These are phyloP conservation scores for Trypethelium eluteriae DNA, from an alignment of 495 filamentous ascomycete species.

Conservation along the genomic window DNA sequence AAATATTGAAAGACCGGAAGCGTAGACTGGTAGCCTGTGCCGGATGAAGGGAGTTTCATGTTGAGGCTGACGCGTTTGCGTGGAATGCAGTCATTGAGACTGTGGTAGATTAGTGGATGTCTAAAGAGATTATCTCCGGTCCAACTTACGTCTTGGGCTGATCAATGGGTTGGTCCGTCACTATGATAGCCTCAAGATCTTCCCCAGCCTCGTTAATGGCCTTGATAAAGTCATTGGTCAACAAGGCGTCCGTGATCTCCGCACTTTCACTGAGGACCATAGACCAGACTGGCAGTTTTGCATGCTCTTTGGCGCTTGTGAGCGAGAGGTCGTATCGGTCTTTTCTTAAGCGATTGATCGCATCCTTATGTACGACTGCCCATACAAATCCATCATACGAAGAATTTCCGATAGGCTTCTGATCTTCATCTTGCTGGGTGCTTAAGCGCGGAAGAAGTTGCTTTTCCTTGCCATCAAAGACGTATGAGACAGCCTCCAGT, in stretches of 20 bases:
- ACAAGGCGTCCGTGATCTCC: constrained; percentile 80
- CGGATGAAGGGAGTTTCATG: constrained; percentile 58
- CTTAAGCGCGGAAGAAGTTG: constrained; percentile 56
- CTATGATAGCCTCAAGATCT: constrained; percentile 75
- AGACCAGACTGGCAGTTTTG: constrained; percentile 83
- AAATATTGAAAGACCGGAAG: constrained; percentile 75
- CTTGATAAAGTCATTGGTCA: constrained; percentile 75
- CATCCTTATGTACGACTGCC: constrained; percentile 89
- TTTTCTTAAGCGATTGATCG: constrained; percentile 81
- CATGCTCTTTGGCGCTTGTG: constrained; percentile 81
- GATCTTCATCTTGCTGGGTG: constrained; percentile 40
- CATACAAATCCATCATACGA: constrained; percentile 86
- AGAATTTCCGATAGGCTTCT: constrained; percentile 58
- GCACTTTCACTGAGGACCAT: constrained; percentile 96
- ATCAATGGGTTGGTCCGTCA: constrained; percentile 84
- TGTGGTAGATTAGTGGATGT: constrained; percentile 32
- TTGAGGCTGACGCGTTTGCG: constrained; percentile 80
- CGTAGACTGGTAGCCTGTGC: constrained; percentile 55
- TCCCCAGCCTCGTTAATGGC: constrained; percentile 76
- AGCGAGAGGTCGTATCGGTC: constrained; percentile 93
- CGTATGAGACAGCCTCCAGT: constrained; percentile 66
- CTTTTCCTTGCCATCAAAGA: constrained; percentile 87
- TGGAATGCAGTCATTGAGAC: constrained; percentile 75
- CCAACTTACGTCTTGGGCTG: constrained; percentile 72
- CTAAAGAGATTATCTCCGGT: background rate